These are phyloP conservation scores for Lojkania enalia DNA, from an alignment of 2,329 filamentous ascomycete species.

Conservation along the genomic window DNA sequence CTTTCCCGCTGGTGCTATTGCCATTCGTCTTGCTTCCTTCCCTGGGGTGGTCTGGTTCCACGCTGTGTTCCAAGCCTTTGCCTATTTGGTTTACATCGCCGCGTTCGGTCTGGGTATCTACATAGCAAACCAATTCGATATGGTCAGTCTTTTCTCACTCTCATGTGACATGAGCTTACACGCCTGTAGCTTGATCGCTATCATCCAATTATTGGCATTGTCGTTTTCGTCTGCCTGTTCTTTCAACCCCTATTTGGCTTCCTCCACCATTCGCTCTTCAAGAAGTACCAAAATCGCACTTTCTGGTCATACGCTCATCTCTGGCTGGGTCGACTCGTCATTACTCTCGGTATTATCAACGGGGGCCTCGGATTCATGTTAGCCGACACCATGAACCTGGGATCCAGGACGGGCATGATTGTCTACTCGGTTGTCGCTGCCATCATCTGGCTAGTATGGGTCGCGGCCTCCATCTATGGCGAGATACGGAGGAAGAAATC, in stretches of 20 bases:
- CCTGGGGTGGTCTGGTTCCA: constrained; percentile 51
- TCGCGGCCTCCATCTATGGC: constrained; percentile 33
- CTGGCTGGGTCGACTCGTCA: constrained; percentile 57
- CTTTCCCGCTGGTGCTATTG: constrained; percentile 51
- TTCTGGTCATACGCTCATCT: constrained; percentile 56
- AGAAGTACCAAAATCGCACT: constrained; percentile 50
- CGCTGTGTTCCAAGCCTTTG: constrained; percentile 52
- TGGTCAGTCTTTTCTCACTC: constrained; percentile 23
- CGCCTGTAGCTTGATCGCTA: constrained; percentile 39
- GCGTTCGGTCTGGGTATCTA: constrained; percentile 58
- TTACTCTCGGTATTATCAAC: constrained; percentile 59
- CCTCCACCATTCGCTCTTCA: constrained; percentile 57
- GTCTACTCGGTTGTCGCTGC: constrained; percentile 57
- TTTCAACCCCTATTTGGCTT: constrained; percentile 59
- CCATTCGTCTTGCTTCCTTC: constrained; percentile 49
- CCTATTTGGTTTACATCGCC: constrained; percentile 52
- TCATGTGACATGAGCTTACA: constrained; percentile 8
- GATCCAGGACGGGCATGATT: constrained; percentile 42
- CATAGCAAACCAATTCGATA: constrained; percentile 46
- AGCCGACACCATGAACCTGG: constrained; percentile 45
- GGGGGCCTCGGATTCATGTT: constrained; percentile 59
- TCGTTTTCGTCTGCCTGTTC: constrained; percentile 55
- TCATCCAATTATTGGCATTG: constrained; percentile 59
- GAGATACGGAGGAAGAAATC: constrained; percentile 27
- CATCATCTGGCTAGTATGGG: constrained; percentile 47